Percentiles rank a stretch among this genome's conserved stretches.
These are phyloP conservation scores for Eucalyptus regnans DNA, from an alignment of 345 rosid species.

Conservation along the genomic window DNA sequence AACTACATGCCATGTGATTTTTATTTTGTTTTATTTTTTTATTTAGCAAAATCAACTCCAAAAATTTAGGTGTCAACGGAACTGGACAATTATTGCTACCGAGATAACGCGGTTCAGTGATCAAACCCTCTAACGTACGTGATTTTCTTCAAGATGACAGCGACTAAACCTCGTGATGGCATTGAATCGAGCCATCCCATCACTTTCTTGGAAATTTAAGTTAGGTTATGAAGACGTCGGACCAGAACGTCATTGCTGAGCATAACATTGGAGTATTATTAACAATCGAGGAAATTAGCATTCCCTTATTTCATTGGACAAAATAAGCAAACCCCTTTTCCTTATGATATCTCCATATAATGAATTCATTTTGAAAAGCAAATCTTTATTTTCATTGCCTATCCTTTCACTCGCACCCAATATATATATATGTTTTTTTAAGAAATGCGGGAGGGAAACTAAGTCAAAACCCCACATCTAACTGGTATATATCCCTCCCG, in stretches of 20 bases:
- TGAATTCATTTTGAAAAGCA: background rate
- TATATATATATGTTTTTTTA: too few species aligned
- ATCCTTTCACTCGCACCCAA: too few species aligned
- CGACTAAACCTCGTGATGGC: background rate
- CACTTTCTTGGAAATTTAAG: background rate
- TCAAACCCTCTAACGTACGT: background rate
- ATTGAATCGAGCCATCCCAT: background rate
- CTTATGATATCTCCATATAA: background rate
- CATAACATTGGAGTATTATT: too few species aligned
- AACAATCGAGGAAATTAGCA: background rate
- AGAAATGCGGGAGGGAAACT: too few species aligned
- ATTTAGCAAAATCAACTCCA: too few species aligned
- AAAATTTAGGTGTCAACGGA: too few species aligned
- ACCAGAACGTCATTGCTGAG: background rate
- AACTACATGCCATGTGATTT: too few species aligned
- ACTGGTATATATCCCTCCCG: too few species aligned
- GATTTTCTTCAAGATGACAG: background rate
- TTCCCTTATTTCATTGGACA: background rate
- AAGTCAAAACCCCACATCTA: too few species aligned
- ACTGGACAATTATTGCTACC: background rate
- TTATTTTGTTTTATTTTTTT: too few species aligned
- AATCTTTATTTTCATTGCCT: background rate
- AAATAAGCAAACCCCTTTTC: background rate
- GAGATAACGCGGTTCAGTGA: background rate
- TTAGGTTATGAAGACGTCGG: background rate